These are phyloP conservation scores for Malassezia equina DNA, from an alignment of 1,284 basidiomycete species.

Conservation along the genomic window DNA sequence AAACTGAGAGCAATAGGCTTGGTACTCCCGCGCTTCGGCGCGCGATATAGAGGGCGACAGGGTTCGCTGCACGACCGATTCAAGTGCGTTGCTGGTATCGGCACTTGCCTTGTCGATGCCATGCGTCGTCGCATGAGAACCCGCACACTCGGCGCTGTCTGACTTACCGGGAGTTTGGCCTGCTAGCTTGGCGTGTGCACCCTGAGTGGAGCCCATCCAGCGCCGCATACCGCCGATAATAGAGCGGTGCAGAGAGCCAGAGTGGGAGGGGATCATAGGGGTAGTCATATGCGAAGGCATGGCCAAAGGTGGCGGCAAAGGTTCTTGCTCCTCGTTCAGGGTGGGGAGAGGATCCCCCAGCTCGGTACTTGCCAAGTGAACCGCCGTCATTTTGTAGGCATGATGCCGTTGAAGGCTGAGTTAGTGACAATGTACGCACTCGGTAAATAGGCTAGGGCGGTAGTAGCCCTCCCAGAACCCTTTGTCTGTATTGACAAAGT, in stretches of 20 bases:
- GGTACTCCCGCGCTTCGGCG: slow-evolving; percentile 15
- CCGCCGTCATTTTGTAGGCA: slow-evolving; percentile 47
- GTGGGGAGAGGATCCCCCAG: slow-evolving; percentile 1
- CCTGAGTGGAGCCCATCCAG: slow-evolving; percentile 8
- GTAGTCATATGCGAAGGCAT: background rate
- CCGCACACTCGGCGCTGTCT: background rate
- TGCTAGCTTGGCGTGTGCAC: background rate
- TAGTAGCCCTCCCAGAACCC: slow-evolving; percentile 47
- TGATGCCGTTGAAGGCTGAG: slow-evolving; percentile 37
- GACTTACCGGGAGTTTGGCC: background rate
- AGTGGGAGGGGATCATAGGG: background rate
- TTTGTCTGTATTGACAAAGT: slow-evolving; percentile 31
- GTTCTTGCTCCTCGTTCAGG: background rate
- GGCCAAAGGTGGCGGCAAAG: background rate
- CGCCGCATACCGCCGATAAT: slow-evolving; percentile 13
- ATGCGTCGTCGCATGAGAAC: background rate
- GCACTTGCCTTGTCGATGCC: background rate
- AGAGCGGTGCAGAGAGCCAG: background rate
- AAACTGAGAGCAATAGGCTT: slow-evolving; percentile 11
- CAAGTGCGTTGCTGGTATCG: background rate
- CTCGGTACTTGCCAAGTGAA: slow-evolving; percentile 24
- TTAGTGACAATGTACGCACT: slow-evolving; percentile 12
- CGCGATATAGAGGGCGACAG: slow-evolving; percentile 9
- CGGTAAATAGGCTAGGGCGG: slow-evolving; percentile 43
- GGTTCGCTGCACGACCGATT: background rate